Base-by-base conservation (phyloP, 2,329 filamentous ascomycete genomes). In the Dactylella cylindrospora region DNA sequence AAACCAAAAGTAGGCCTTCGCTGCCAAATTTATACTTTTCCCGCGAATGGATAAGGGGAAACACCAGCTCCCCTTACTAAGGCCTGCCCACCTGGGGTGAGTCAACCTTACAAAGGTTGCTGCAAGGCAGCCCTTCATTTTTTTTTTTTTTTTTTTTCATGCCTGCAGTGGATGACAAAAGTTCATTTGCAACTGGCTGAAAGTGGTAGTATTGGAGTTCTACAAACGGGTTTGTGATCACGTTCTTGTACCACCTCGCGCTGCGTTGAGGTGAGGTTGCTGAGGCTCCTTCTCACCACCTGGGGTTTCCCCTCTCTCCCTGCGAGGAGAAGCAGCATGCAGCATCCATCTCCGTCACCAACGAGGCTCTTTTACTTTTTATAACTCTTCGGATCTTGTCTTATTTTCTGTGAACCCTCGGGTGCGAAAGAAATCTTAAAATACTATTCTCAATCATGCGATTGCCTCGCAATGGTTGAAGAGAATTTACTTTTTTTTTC, bases 11-110 rank as follows among this genome's bases (percentile, higher is more conserved):
- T 39, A 15, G 31, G 41, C 35, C 35, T 20, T 13, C n/a, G 12
- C 28, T 49, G 36, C 25, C 57, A 62, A 62, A 62, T 62, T 62
- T 62, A 62, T 62, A 62, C 49, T 62, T 47, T 46, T 33, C 31
- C 57, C 29, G 54, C 44, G 26, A 44, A 54, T 29, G 32, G 26
- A 43, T n/a, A n/a, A n/a, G n/a, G n/a, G n/a, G n/a, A n/a, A n/a
- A n/a, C 23, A 7, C 15, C 13, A 22, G n/a, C 29, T n/a, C n/a
- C n/a, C n/a, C n/a, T n/a, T n/a, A n/a, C n/a, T n/a, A n/a, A n/a
- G 10, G 20, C 36, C 47, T 33, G 43, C 22, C 49, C 19, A 31
- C 39, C 49, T 31, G 50, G 35, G 12, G 44, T 62, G 49, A 61
- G 32, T 61, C 54, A 61, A 62, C 26, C n/a, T n/a, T n/a, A 22